A percentile compares a stretch with the other conserved stretches of the same genome.
These are phyloP conservation scores for Nakazawaea laoshanensis DNA, from an alignment of 805 yeast genomes.

Conservation along the genomic window DNA sequence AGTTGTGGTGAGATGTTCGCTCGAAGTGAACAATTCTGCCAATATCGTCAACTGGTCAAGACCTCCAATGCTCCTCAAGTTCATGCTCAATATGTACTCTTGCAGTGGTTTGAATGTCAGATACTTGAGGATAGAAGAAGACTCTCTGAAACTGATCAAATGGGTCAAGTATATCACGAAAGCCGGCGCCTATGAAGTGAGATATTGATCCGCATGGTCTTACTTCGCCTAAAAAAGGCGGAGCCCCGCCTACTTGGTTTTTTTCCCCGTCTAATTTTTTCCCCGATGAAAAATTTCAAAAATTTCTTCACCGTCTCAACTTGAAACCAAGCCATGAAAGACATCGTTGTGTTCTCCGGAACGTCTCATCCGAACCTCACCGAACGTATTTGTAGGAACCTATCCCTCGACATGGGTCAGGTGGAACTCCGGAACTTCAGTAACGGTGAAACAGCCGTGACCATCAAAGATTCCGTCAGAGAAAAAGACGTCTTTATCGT, in stretches of 20 bases:
- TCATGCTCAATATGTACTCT: conserved; percentile 66
- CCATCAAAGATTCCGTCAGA: conserved; percentile 80
- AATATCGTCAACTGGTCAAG: conserved; percentile 45
- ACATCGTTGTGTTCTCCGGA: conserved; percentile 85
- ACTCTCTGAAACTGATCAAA: conserved; percentile 48
- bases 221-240: too few species aligned
- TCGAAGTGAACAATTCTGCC: conserved; percentile 33
- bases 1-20: conserved; percentile 39
- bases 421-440: conserved; percentile 61
- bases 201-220: too few species aligned
- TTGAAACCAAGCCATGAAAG: conserved; percentile 43
- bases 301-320: background rate
- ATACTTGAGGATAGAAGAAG: conserved; percentile 58
- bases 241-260: too few species aligned
- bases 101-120: conserved; percentile 70
- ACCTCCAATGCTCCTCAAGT: conserved; percentile 69
- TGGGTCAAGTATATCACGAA: conserved; percentile 79
- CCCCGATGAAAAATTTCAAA: background rate
- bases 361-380: conserved; percentile 80
- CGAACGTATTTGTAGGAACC: conserved; percentile 61
- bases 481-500: conserved; percentile 93
- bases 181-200: conserved; percentile 75
- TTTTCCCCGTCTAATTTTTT: too few species aligned
- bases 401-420: conserved; percentile 66
- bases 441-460: conserved; percentile 92